phyloP scores from a whole-genome alignment of 208 protist species.

The Trypanosoma mega region DNA sequence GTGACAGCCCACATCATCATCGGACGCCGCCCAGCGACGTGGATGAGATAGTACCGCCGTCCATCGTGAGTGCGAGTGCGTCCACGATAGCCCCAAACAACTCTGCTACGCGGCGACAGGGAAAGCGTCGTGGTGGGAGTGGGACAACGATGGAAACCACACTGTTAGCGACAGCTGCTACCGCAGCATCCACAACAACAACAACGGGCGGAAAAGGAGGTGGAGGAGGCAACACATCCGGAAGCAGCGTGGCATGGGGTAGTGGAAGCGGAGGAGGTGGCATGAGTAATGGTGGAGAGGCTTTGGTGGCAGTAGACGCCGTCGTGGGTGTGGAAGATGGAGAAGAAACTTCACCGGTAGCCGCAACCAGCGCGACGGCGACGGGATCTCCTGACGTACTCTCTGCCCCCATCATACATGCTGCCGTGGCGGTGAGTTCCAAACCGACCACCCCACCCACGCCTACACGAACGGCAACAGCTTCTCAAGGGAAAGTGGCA shows the following conservation, averaged over 20 bases:
- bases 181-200: not conserved
- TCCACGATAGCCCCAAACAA: too few species aligned
- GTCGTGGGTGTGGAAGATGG: too few species aligned
- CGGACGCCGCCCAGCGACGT: too few species aligned
- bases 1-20: too few species aligned
- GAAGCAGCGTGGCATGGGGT: too few species aligned
- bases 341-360: too few species aligned
- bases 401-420: too few species aligned
- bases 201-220: not conserved
- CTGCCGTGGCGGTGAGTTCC: not conserved
- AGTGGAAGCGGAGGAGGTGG: not conserved
- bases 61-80: too few species aligned
- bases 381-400: too few species aligned
- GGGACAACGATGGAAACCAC: too few species aligned
- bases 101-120: constrained; percentile 9
- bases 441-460: not conserved
- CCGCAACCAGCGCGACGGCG: not conserved
- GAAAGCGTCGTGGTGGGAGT: constrained; percentile 9
- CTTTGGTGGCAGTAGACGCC: not conserved
- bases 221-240: too few species aligned
- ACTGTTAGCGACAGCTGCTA: not conserved
- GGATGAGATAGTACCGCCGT: too few species aligned
- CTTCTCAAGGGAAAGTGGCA: not conserved
- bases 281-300: constrained; percentile 5
- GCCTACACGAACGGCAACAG: not conserved